Evolutionary conservation across 1,284 basidiomycete species (phyloP).

Genomic region (Cutaneotrichosporon mucoides): DNA sequence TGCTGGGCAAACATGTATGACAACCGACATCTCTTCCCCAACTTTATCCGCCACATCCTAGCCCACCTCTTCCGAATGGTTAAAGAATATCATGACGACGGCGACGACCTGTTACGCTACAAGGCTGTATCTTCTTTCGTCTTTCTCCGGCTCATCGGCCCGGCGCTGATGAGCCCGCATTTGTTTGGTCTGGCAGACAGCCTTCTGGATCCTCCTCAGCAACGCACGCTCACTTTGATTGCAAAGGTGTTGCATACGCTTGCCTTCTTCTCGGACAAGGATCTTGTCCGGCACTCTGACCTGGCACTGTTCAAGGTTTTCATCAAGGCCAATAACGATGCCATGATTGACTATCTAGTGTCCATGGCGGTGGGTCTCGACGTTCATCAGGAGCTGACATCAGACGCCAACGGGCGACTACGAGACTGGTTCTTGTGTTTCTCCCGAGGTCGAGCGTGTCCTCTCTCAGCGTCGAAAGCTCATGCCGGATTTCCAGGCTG

Average conservation of each 20-base stretch:
- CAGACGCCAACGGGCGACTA: conserved; percentile 20
- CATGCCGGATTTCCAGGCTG: conserved; percentile 12
- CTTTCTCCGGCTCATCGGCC: conserved; percentile 36
- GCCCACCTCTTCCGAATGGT: conserved; percentile 25
- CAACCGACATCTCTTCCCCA: conserved; percentile 28
- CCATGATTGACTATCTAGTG: conserved; percentile 31
- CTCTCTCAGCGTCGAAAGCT: conserved; percentile 14
- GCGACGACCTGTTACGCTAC: conserved; percentile 23
- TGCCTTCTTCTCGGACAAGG: conserved; percentile 31
- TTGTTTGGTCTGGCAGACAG: conserved; percentile 29
- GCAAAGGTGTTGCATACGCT: conserved; percentile 35
- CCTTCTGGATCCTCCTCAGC: conserved; percentile 15
- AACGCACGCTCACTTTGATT: conserved; percentile 25
- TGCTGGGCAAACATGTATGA: conserved; percentile 33
- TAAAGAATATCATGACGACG: conserved; percentile 24
- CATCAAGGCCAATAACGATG: conserved; percentile 21
- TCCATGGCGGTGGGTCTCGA: conserved; percentile 7
- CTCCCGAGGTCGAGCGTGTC: conserved; percentile 10
- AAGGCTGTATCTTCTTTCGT: conserved; percentile 39
- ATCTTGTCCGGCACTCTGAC: conserved; percentile 24
- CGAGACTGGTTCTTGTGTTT: neutral
- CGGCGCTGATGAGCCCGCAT: conserved; percentile 35
- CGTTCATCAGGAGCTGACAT: neutral
- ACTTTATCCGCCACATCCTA: conserved; percentile 26
- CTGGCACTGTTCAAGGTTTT: conserved; percentile 21